Conservation (phyloP, 768 basidiomycete species). For the Termitomyces heimii region DNA sequence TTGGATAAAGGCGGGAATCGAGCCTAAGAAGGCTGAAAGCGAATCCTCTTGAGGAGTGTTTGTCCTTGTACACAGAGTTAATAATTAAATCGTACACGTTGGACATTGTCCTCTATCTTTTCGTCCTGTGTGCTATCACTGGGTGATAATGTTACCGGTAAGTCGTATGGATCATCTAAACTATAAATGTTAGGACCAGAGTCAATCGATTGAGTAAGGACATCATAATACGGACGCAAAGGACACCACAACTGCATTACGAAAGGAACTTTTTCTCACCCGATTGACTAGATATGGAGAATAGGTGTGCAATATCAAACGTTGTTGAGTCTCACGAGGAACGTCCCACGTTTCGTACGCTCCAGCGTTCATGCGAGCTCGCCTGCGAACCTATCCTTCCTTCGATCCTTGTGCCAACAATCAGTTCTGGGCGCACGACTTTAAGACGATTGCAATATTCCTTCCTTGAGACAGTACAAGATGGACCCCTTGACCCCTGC, state of each 20-base stretch:
- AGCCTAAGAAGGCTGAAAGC: conserved; percentile 18
- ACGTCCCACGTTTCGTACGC: not conserved
- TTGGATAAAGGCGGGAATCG: conserved; percentile 15
- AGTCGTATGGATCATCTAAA: not conserved
- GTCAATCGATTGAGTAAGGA: not conserved
- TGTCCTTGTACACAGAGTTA: not conserved
- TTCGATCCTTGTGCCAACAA: not conserved
- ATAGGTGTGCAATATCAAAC: not conserved
- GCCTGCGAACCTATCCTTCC: too few relatives aligned
- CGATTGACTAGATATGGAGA: not conserved
- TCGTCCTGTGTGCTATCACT: not conserved
- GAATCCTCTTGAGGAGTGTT: conserved; percentile 4
- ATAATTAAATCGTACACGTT: not conserved
- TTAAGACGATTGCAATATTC: not conserved
- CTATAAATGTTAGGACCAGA: not conserved
- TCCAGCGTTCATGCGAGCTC: not conserved
- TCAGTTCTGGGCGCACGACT: not conserved
- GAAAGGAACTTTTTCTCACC: not conserved
- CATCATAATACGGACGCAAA: not conserved
- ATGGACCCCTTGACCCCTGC: not conserved
- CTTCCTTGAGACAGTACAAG: not conserved
- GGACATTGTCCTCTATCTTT: not conserved
- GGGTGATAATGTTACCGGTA: not conserved
- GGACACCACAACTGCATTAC: not conserved
- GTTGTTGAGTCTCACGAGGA: not conserved